Percentiles rank a stretch among this genome's conserved stretches.
Evolutionary conservation across 2,329 filamentous ascomycete species (phyloP).

Genomic region (Rutstroemia sp.): DNA sequence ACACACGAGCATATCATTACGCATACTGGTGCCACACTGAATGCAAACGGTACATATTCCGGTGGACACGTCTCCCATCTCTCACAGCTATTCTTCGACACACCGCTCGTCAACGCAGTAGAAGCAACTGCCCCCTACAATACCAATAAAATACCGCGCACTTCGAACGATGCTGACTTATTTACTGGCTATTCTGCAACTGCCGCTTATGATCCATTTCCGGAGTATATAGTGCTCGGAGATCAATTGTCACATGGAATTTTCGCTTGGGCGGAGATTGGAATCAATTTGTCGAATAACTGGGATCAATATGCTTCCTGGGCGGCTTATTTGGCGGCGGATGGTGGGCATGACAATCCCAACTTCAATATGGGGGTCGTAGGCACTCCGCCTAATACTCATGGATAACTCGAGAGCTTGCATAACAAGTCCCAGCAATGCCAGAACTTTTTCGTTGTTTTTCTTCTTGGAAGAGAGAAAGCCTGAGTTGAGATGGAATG

Average conservation of each 20-base stretch:
- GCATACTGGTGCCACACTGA: slow-evolving; percentile 12
- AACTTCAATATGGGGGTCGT: not conserved
- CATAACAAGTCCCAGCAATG: no score
- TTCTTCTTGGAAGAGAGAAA: no score
- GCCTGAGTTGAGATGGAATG: no score
- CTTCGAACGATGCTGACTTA: slow-evolving; percentile 40
- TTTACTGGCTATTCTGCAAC: slow-evolving; percentile 36
- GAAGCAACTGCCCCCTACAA: slow-evolving; percentile 42
- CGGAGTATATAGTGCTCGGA: slow-evolving; percentile 52
- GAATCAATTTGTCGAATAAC: slow-evolving; percentile 14
- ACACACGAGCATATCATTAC: slow-evolving; percentile 37
- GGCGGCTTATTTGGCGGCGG: slow-evolving; percentile 12
- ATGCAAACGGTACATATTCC: slow-evolving; percentile 40
- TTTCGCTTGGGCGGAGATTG: slow-evolving; percentile 48
- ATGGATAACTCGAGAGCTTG: not conserved
- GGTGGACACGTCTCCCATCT: slow-evolving; percentile 39
- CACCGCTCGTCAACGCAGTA: slow-evolving; percentile 48
- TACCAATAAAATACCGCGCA: slow-evolving; percentile 39
- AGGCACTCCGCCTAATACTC: not conserved
- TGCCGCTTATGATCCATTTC: slow-evolving; percentile 42
- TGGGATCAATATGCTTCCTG: slow-evolving; percentile 12
- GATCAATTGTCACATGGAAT: slow-evolving; percentile 44
- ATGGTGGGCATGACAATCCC: slow-evolving; percentile 18
- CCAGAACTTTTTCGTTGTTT: no score
- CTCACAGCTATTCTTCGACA: slow-evolving; percentile 55